Base-by-base conservation (phyloP, 768 basidiomycete genomes). In the Auriscalpium orientale region DNA sequence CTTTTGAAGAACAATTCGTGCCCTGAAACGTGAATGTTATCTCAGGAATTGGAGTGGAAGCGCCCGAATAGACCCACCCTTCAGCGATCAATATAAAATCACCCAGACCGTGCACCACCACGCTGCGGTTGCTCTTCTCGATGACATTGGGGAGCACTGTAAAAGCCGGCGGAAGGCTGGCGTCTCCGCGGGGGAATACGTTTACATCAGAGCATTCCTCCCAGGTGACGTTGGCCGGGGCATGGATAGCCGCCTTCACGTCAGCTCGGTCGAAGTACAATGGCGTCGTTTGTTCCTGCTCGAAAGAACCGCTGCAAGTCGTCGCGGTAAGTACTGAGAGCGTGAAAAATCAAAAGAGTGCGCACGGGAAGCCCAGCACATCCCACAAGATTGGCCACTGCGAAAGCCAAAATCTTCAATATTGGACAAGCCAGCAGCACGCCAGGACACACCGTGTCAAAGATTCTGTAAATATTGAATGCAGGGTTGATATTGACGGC, bases 391-490 rank as follows among this genome's bases (percentile, higher is more conserved):
- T 74, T 0, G 87, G 88, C 68, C 73, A 87, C 60, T 75, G 46
- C 12, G 8, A 35, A 28, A 13, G 6, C 0, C 8, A 34, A 15
- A 38, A 21, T 13, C 13, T 36, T 40, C 38, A 50, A 7, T 5
- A 33, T 15, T 11, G 35, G 8, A 46, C 11, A 4, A 55, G 34
- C 63, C n/a, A 62, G 10, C 37, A 4, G 10, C 16, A 4, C 15
- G 1, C 51, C 22, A 44, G 33, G 16, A 11, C 77, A 57, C 51
- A 70, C 77, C 18, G 81, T 86, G 63, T 89, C 87, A 68, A 87
- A 86, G 54, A 90, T 86, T 20, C 84, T 79, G 65, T 90, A 91
- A 8, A 88, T 76, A 60, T 90, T 76, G 72, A 90, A 91, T 0
- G 84, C 87, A 0, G 88, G 89, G 62, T 90, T 89, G 60, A 86